phyloP scores from a whole-genome alignment of 2,329 filamentous ascomycete species.

The Pyricularia pennisetigena region DNA sequence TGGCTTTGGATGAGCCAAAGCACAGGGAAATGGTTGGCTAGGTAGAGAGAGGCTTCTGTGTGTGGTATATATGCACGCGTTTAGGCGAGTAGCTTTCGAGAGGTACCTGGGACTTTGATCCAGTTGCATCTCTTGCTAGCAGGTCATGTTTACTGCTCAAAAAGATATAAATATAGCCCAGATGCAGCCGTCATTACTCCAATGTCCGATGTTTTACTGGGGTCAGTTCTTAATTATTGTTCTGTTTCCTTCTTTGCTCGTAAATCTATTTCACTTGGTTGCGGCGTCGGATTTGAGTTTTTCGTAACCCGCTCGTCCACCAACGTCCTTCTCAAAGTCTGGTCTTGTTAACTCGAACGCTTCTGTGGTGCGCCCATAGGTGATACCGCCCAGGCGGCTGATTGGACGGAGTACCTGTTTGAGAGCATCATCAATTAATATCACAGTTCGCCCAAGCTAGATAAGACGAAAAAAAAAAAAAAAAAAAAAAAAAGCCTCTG shows the following conservation, averaged over 20 bases:
- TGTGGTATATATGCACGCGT: neutral
- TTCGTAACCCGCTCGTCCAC: conserved; percentile 43
- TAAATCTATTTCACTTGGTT: conserved; percentile 21
- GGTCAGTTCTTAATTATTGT: neutral
- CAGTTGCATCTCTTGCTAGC: neutral
- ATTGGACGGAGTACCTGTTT: conserved; percentile 61
- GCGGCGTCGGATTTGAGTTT: conserved; percentile 37
- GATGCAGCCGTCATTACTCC: too few species aligned
- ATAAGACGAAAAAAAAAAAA: neutral
- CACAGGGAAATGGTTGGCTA: neutral
- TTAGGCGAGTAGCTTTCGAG: neutral
- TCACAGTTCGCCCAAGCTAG: neutral
- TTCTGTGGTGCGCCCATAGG: conserved; percentile 63
- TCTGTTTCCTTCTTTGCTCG: too few species aligned
- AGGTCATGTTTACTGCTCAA: neutral
- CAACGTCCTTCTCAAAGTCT: conserved; percentile 41
- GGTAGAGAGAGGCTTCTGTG: neutral
- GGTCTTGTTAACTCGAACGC: conserved; percentile 62
- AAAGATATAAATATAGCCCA: neutral
- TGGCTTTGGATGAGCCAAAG: neutral
- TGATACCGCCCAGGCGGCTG: conserved; percentile 74
- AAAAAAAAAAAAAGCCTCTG: neutral
- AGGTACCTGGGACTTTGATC: neutral
- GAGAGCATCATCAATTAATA: neutral
- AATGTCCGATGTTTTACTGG: neutral